Conservation (phyloP, 441 rosid species). For the Syzygium malaccense region DNA sequence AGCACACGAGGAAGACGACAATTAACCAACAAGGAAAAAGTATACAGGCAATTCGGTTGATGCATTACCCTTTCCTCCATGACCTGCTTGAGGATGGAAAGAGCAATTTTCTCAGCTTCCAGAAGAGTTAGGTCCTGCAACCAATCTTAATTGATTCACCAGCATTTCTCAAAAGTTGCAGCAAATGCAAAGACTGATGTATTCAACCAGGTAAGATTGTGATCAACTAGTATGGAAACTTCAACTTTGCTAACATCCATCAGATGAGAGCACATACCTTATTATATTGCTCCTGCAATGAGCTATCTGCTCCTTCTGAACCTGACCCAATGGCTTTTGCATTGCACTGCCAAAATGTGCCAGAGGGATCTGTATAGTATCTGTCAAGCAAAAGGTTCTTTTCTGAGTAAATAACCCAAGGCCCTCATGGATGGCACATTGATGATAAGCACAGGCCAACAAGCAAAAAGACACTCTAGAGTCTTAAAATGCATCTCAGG, state of each 20-base stretch:
- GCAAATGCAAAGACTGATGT: not conserved
- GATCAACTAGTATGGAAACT: not conserved
- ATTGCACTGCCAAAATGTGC: conserved; percentile 99
- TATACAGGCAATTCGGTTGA: not conserved
- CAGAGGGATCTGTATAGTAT: conserved; percentile 95
- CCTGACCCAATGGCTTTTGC: conserved; percentile 99
- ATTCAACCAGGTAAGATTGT: not conserved
- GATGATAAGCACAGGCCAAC: not conserved
- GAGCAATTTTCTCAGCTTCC: conserved; percentile 91
- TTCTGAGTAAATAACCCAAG: not conserved
- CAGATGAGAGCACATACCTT: conserved; percentile 34
- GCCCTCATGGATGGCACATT: not conserved
- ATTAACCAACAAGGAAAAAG: not conserved
- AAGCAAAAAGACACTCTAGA: not conserved
- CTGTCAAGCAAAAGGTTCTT: conserved; percentile 25
- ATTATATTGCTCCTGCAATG: conserved; percentile 95
- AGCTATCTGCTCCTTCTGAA: conserved; percentile 97
- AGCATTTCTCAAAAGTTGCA: not conserved
- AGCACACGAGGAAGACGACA: not conserved
- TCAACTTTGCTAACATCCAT: not conserved
- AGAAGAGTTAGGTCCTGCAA: conserved; percentile 67
- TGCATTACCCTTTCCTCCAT: conserved; percentile 91
- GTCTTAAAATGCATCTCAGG: not conserved
- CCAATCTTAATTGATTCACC: not conserved
- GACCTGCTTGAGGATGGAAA: conserved; percentile 92